phyloP scores from a whole-genome alignment of 768 basidiomycete genomes.

The Russula ochroleuca region DNA sequence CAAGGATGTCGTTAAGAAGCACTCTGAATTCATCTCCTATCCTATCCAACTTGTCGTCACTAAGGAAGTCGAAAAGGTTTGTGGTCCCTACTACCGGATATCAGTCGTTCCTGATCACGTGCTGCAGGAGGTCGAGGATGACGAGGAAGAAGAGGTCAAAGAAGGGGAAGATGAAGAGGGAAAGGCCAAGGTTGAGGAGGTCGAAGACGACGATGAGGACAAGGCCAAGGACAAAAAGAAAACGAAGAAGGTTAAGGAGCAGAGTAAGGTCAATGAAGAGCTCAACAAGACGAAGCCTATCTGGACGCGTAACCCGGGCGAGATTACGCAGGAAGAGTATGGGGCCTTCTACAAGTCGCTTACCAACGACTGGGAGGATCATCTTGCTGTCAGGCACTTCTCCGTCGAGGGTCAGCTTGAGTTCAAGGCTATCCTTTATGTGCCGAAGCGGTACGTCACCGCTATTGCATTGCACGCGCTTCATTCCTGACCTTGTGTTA shows the following conservation, averaged over 20 bases:
- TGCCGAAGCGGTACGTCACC: constrained; percentile 80
- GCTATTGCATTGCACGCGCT: constrained; percentile 12
- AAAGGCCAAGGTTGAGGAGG: constrained; percentile 68
- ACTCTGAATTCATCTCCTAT: constrained; percentile 99
- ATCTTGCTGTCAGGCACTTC: constrained; percentile 99
- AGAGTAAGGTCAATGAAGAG: constrained; percentile 86
- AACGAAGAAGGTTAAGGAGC: constrained; percentile 85
- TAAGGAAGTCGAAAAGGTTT: constrained; percentile 98
- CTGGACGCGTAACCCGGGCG: constrained; percentile 97
- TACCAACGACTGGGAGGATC: constrained; percentile 99
- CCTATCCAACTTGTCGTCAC: constrained; percentile 97
- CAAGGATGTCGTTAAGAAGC: constrained; percentile 99
- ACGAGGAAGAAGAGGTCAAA: constrained; percentile 49
- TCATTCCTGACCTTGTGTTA: constrained; percentile 33
- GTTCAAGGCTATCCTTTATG: constrained; percentile 98
- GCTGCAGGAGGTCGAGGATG: constrained; percentile 77
- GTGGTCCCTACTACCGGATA: constrained; percentile 27
- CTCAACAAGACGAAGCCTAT: constrained; percentile 99
- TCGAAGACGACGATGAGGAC: constrained; percentile 65
- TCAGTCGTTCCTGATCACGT: constrained; percentile 18
- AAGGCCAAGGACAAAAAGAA: constrained; percentile 79
- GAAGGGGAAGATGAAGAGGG: constrained; percentile 72
- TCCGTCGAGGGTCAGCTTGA: constrained; percentile 99
- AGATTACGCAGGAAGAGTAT: constrained; percentile 93
- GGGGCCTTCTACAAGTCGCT: constrained; percentile 98